Conservation (phyloP, 495 filamentous ascomycete species). For the Penicillium parvum region DNA sequence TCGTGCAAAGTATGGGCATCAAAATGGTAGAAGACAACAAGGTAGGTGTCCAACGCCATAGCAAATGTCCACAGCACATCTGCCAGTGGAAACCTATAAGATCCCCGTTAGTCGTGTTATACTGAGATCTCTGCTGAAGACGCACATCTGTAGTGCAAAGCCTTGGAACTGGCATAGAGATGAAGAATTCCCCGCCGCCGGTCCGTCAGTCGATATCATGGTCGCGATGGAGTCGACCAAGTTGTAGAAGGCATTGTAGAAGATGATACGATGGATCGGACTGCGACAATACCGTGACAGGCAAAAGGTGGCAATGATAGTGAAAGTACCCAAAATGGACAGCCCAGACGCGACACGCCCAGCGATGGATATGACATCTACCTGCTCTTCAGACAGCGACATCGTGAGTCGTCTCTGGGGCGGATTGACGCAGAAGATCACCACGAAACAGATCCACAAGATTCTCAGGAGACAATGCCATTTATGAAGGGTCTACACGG, state of each 20-base stretch:
- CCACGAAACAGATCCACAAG: too few relatives aligned
- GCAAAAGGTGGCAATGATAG: conserved; percentile 38
- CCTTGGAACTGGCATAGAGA: conserved; percentile 45
- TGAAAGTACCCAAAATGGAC: conserved; percentile 34
- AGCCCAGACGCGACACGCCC: conserved; percentile 36
- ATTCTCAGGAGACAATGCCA: too few relatives aligned
- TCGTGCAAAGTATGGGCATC: conserved; percentile 34
- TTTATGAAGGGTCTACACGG: too few relatives aligned
- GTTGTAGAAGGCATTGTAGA: conserved; percentile 46
- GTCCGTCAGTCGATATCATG: conserved; percentile 42
- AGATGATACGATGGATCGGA: conserved; percentile 46
- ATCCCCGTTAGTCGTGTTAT: not conserved
- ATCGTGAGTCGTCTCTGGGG: conserved; percentile 17
- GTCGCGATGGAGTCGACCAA: conserved; percentile 42
- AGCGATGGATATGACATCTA: conserved; percentile 25
- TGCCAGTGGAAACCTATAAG: conserved; percentile 43
- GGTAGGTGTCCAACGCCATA: conserved; percentile 43
- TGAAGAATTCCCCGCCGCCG: conserved; percentile 32
- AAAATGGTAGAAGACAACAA: conserved; percentile 42
- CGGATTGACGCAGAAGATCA: too few relatives aligned
- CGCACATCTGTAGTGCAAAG: conserved; percentile 46
- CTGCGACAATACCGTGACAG: conserved; percentile 40
- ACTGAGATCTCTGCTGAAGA: not conserved
- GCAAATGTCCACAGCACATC: conserved; percentile 48
- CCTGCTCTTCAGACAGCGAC: conserved; percentile 30